Evolutionary conservation across 1,284 basidiomycete genomes (phyloP).

Genomic region (Schizophyllum amplum): DNA sequence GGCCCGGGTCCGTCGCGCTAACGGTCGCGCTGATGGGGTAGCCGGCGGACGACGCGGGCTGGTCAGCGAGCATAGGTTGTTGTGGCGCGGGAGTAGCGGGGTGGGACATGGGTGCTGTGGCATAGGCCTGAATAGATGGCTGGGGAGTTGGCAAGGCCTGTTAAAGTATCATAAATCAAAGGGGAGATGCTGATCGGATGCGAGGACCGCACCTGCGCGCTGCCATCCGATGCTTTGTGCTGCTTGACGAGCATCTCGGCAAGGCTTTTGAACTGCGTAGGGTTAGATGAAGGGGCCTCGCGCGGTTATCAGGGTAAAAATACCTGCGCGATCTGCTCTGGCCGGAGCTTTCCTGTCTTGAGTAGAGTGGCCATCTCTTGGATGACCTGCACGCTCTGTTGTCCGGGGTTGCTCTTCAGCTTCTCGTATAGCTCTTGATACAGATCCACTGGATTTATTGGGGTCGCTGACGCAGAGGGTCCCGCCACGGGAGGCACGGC

Average conservation of each 20-base stretch:
- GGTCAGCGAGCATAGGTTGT: neutral
- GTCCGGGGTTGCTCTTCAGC: conserved; percentile 2
- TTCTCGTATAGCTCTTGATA: conserved; percentile 16
- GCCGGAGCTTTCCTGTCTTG: conserved; percentile 41
- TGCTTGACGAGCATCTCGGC: neutral
- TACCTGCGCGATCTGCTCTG: conserved; percentile 44
- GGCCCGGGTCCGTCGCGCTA: conserved; percentile 47
- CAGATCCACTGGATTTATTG: conserved; percentile 25
- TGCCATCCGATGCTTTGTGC: neutral
- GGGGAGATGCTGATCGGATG: neutral
- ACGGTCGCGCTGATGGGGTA: conserved; percentile 56
- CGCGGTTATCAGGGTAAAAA: too few relatives aligned
- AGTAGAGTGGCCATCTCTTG: conserved; percentile 25
- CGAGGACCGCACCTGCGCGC: neutral
- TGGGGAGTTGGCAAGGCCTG: neutral
- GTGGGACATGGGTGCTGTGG: neutral
- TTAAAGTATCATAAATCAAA: neutral
- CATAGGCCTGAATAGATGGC: neutral
- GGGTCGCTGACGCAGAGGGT: neutral
- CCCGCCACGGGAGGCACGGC: too few relatives aligned
- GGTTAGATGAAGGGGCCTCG: neutral
- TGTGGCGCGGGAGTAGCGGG: neutral
- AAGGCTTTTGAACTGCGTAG: neutral
- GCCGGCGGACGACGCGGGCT: neutral
- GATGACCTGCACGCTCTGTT: conserved; percentile 9